Conservation (phyloP, 331 rosid species). For the Pyracantha coccinea region DNA sequence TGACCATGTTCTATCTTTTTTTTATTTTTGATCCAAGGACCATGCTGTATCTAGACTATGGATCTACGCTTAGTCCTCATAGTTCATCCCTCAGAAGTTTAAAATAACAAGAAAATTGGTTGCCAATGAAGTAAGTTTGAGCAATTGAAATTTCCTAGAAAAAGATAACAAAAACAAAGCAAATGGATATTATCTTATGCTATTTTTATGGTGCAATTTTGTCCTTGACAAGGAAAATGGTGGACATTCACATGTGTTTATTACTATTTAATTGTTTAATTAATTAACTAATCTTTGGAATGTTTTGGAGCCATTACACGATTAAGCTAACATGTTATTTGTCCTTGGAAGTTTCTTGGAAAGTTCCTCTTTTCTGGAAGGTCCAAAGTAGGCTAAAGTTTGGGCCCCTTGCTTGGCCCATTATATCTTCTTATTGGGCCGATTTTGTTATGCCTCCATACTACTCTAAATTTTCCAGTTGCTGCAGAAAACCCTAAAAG, state of each 20-base stretch:
- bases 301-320: constrained; percentile 1
- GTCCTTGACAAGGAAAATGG: too few species aligned
- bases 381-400: not conserved
- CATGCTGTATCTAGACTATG: not conserved
- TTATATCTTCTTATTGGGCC: not conserved
- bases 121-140: not conserved
- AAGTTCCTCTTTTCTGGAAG: not conserved
- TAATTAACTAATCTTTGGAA: not conserved
- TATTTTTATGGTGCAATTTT: too few species aligned
- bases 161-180: not conserved
- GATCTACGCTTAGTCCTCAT: too few species aligned
- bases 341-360: not conserved
- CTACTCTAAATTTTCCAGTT: not conserved
- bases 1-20: not conserved
- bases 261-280: too few species aligned
- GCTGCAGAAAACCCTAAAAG: not conserved
- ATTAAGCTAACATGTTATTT: not conserved
- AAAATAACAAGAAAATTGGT: not conserved
- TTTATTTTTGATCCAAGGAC: too few species aligned
- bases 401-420: not conserved
- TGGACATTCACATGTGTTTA: too few species aligned
- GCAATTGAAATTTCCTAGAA: constrained; percentile 1
- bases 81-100: not conserved
- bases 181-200: not conserved
- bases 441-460: not conserved